phyloP scores from a whole-genome alignment of 73 alveolate genomes.

The Uronychia setigera region DNA sequence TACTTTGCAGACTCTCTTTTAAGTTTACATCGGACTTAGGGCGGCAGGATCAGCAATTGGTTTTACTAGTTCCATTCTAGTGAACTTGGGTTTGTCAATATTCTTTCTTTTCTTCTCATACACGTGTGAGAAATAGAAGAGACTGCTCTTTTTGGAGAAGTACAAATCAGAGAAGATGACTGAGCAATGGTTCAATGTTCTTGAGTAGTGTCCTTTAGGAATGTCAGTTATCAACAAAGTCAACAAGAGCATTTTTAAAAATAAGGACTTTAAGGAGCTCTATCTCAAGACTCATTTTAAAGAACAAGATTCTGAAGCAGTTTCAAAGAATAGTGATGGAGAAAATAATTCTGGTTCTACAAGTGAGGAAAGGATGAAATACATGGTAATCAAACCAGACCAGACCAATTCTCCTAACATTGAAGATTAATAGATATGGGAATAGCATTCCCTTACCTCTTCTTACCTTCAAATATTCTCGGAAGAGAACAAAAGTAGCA shows the following conservation, averaged over 20 bases:
- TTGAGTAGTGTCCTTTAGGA: background rate
- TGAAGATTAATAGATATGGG: background rate
- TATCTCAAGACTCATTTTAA: no score
- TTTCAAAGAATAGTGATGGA: background rate
- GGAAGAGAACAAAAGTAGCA: background rate
- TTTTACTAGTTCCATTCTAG: no score
- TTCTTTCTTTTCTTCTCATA: background rate
- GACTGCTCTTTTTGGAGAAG: background rate
- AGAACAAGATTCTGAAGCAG: background rate
- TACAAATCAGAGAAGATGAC: background rate
- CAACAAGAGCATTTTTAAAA: background rate
- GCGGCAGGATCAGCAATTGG: no score
- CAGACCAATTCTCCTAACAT: background rate
- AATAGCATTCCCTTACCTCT: background rate
- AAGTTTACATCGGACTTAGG: no score
- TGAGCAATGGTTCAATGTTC: background rate
- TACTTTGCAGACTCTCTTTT: no score
- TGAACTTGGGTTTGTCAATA: no score
- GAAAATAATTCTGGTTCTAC: no score
- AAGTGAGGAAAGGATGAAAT: background rate
- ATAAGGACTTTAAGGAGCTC: no score
- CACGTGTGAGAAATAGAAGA: background rate
- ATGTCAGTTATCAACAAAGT: background rate
- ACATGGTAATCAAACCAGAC: background rate
- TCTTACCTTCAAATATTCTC: background rate